These are phyloP conservation scores for Tolypocladium cylindrosporum DNA, from an alignment of 2,329 filamentous ascomycete genomes.

Conservation along the genomic window DNA sequence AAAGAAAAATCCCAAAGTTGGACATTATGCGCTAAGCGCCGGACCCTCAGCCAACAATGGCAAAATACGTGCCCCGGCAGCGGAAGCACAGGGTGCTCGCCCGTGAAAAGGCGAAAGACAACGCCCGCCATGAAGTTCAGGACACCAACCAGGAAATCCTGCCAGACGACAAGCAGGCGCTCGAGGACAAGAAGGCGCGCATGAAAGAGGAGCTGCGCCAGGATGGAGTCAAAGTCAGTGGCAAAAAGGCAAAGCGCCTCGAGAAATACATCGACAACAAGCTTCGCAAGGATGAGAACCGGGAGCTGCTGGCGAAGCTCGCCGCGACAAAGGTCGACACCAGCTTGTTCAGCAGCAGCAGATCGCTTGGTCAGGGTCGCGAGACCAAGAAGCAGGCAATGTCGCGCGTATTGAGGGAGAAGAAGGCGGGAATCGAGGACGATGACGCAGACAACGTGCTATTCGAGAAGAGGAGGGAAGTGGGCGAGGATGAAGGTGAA, in stretches of 20 bases:
- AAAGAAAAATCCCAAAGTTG: neutral
- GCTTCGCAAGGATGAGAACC: slow-evolving; percentile 86
- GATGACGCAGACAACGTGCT: slow-evolving; percentile 37
- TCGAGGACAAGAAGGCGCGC: slow-evolving; percentile 43
- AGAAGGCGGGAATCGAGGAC: slow-evolving; percentile 51
- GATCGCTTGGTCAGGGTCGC: slow-evolving; percentile 60
- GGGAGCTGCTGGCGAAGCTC: slow-evolving; percentile 73
- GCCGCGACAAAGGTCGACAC: slow-evolving; percentile 74
- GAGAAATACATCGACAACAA: slow-evolving; percentile 78
- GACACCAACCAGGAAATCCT: slow-evolving; percentile 26
- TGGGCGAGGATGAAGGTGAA: slow-evolving; percentile 18
- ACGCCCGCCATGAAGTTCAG: slow-evolving; percentile 27
- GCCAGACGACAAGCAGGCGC: slow-evolving; percentile 34
- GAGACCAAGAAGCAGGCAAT: slow-evolving; percentile 65
- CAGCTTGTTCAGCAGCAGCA: slow-evolving; percentile 67
- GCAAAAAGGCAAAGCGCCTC: slow-evolving; percentile 56
- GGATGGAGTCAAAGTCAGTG: slow-evolving; percentile 44
- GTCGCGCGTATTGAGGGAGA: slow-evolving; percentile 52
- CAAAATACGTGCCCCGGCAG: slow-evolving; percentile 52
- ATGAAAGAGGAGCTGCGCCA: slow-evolving; percentile 43
- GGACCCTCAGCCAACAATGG: slow-evolving; percentile 24
- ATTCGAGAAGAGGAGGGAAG: slow-evolving; percentile 30
- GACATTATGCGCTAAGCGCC: neutral
- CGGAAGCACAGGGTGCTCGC: slow-evolving; percentile 61
- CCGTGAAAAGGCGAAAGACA: slow-evolving; percentile 42